Conservation (phyloP, 2,329 filamentous ascomycete species). For the Colletotrichum eremochloae region DNA sequence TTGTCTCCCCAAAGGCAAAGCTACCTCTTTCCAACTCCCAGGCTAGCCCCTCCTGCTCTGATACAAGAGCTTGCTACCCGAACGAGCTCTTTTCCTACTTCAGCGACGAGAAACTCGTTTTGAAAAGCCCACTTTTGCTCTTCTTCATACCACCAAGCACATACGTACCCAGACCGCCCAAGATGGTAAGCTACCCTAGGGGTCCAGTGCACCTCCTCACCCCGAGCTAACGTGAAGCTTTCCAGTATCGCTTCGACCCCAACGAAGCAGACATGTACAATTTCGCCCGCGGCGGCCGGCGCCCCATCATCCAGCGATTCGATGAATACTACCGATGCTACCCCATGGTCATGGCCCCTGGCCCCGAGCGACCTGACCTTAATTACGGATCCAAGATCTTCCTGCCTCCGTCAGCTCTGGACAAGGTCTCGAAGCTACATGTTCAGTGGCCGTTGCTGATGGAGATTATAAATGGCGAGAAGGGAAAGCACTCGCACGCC, state of each 20-base stretch:
- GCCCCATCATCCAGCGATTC: conserved; percentile 79
- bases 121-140: background rate
- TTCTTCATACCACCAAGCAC: background rate
- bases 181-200: conserved; percentile 43
- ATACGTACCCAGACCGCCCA: conserved; percentile 17
- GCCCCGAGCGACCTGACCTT: conserved; percentile 86
- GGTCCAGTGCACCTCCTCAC: conserved; percentile 4
- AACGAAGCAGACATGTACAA: conserved; percentile 44
- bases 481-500: conserved; percentile 85
- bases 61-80: background rate
- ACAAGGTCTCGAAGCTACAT: conserved; percentile 95
- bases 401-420: conserved; percentile 93
- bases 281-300: conserved; percentile 55
- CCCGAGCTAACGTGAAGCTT: conserved; percentile 22
- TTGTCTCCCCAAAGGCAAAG: conserved; percentile 18
- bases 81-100: conserved; percentile 9
- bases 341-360: conserved; percentile 92
- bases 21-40: conserved; percentile 17
- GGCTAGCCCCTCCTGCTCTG: conserved; percentile 5
- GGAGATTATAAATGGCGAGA: conserved; percentile 91
- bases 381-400: conserved; percentile 99
- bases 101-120: background rate
- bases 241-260: conserved; percentile 42
- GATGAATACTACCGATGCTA: conserved; percentile 99
- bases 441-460: conserved; percentile 98